Conservation (phyloP, 257 asterid genomes). For the Marsdenia floribunda region DNA sequence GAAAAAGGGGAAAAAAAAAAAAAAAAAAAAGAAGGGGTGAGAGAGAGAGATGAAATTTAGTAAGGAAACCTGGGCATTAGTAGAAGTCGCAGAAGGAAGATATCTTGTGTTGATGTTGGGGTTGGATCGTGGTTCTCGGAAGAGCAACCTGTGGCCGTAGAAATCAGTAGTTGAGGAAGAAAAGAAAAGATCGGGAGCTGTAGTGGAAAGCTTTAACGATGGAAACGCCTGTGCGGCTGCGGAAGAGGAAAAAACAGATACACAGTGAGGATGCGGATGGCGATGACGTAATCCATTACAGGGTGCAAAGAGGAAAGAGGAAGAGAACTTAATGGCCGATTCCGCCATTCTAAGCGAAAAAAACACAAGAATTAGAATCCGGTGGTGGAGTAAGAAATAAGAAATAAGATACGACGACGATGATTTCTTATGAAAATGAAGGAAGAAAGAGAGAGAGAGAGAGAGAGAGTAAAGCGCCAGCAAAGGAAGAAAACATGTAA, state of each 20-base stretch:
- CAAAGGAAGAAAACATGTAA: neutral
- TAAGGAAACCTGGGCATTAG: conserved; percentile 3
- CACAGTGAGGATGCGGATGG: neutral
- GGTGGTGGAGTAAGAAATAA: neutral
- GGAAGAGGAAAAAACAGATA: neutral
- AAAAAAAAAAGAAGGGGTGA: neutral
- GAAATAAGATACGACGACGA: neutral
- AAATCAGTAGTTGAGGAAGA: neutral
- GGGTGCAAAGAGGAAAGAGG: neutral
- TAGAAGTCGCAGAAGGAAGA: neutral
- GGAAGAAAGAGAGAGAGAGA: neutral
- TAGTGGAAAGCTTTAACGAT: neutral
- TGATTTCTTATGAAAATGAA: neutral
- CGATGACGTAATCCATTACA: neutral
- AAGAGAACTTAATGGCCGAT: neutral
- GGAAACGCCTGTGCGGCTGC: neutral
- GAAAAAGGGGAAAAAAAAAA: too few species aligned
- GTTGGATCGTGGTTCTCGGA: neutral
- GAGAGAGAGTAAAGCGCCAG: neutral
- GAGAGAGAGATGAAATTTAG: neutral
- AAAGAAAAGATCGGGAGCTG: neutral
- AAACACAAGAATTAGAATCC: neutral
- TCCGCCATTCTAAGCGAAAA: neutral
- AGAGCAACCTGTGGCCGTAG: neutral
- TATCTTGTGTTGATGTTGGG: neutral